Conservation (phyloP, 306 rosid genomes). For the Fragaria iinumae region DNA sequence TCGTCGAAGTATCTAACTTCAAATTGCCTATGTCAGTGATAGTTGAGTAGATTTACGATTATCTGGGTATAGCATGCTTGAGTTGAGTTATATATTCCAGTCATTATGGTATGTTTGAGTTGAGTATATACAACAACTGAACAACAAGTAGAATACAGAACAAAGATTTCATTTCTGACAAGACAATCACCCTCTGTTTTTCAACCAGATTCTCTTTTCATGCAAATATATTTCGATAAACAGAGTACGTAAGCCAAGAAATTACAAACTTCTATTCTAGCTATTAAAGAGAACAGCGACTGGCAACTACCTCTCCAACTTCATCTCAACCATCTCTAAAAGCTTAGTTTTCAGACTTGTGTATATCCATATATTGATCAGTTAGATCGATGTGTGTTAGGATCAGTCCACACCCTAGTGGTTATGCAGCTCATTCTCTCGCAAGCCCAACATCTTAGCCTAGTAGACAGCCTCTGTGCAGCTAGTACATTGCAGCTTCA, state of each 20-base stretch:
- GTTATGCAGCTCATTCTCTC: too few species aligned
- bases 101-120: too few species aligned
- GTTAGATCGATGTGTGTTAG: not conserved
- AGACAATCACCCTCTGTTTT: constrained; percentile 35
- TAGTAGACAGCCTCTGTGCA: too few species aligned
- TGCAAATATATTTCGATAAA: constrained; percentile 7
- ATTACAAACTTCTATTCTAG: not conserved
- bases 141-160: too few species aligned
- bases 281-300: not conserved
- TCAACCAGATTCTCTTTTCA: constrained; percentile 20
- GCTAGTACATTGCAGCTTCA: too few species aligned
- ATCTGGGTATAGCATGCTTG: too few species aligned
- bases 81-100: too few species aligned
- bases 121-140: too few species aligned
- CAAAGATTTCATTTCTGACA: not conserved
- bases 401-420: too few species aligned
- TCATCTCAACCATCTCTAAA: not conserved
- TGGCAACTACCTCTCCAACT: constrained; percentile 27
- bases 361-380: not conserved
- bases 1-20: not conserved
- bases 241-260: not conserved
- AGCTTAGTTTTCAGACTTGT: not conserved
- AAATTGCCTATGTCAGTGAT: too few species aligned
- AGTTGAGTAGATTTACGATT: too few species aligned
- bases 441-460: too few species aligned